A percentile compares a stretch with the other conserved stretches of the same genome.
These are phyloP conservation scores for Tephrocybe rancida DNA, from an alignment of 768 basidiomycete genomes.

Conservation along the genomic window DNA sequence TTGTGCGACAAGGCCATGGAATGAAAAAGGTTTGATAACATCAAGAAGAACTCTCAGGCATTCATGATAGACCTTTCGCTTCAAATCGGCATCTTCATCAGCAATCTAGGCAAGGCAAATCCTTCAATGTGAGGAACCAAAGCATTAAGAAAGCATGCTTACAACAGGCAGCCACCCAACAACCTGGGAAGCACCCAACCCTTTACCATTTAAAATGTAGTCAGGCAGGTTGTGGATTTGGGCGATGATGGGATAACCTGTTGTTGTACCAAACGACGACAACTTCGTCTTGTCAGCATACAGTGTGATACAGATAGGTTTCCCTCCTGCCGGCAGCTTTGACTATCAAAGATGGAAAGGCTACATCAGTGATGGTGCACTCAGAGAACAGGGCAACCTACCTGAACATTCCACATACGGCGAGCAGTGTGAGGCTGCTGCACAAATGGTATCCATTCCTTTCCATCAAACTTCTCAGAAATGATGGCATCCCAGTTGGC, in stretches of 20 bases:
- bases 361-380: not conserved
- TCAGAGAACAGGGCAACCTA: not conserved
- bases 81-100: slow-evolving; percentile 22
- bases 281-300: slow-evolving; percentile 41
- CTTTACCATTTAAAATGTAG: slow-evolving; percentile 33
- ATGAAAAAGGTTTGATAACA: slow-evolving; percentile 18
- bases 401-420: slow-evolving; percentile 10
- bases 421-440: slow-evolving; percentile 1
- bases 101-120: slow-evolving; percentile 16
- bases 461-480: slow-evolving; percentile 3
- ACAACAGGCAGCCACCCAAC: not conserved
- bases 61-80: slow-evolving; percentile 19
- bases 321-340: not conserved
- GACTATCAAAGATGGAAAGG: not conserved
- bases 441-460: not conserved
- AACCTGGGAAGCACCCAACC: slow-evolving; percentile 29
- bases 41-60: slow-evolving; percentile 30
- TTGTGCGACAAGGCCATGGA: no score
- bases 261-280: slow-evolving; percentile 34
- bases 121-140: slow-evolving; percentile 6
- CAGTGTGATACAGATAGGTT: slow-evolving; percentile 30
- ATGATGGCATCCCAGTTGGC: slow-evolving; percentile 32
- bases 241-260: slow-evolving; percentile 37
- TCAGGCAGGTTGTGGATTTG: slow-evolving; percentile 30
- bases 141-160: not conserved